Evolutionary conservation across 805 yeast genomes (phyloP).

Genomic region (Saccharomyces paradoxus): DNA sequence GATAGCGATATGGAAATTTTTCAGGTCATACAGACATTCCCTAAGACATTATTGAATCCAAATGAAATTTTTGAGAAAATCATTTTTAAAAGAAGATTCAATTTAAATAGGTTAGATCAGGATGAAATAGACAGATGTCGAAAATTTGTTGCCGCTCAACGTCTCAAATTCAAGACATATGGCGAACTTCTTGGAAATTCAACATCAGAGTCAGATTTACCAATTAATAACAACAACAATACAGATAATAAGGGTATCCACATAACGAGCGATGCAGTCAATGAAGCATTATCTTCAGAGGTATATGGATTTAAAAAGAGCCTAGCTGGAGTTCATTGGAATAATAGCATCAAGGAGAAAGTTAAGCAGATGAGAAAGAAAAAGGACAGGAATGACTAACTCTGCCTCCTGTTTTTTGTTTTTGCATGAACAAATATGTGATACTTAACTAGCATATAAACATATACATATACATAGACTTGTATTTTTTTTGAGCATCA

Average conservation of each 20-base stretch:
- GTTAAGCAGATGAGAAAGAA: conserved; percentile 38
- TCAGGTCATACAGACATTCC: conserved; percentile 77
- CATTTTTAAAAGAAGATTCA: conserved; percentile 65
- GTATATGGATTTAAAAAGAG: conserved; percentile 37
- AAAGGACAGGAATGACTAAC: conserved; percentile 7
- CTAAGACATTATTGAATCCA: conserved; percentile 64
- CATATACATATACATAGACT: background rate
- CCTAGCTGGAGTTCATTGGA: conserved; percentile 53
- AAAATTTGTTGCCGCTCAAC: conserved; percentile 61
- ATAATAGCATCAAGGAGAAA: conserved; percentile 47
- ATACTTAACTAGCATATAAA: background rate
- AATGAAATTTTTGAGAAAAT: conserved; percentile 53
- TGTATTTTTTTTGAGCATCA: background rate
- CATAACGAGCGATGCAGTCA: conserved; percentile 20
- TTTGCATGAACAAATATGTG: background rate
- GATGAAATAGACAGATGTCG: conserved; percentile 75
- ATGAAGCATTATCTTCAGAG: conserved; percentile 34
- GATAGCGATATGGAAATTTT: conserved; percentile 58
- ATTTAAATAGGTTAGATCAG: conserved; percentile 70
- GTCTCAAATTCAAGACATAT: conserved; percentile 34
- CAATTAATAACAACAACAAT: background rate
- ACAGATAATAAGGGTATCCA: conserved; percentile 6
- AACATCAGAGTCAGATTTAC: background rate
- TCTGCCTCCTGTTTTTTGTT: background rate
- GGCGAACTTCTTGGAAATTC: conserved; percentile 7